Base-by-base conservation (phyloP, 2,329 filamentous ascomycete species). In the Dactylellina sp. region DNA sequence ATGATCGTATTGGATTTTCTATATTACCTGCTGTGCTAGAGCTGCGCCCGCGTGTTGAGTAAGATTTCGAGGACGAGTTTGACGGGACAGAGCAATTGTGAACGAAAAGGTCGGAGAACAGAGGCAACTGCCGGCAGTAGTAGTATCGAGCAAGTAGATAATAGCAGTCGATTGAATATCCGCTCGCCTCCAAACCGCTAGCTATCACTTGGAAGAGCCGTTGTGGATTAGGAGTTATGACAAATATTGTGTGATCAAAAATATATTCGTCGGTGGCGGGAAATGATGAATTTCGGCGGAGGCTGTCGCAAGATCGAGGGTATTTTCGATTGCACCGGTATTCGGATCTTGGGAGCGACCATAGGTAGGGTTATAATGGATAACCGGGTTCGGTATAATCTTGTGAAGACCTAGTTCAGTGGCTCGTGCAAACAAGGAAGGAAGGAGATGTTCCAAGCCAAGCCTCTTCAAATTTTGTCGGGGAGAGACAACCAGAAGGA, bases 171-270 rank as follows among this genome's bases (percentile, higher is more conserved):
- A 40, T 40, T 40, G 37, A 40, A 40, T 4, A 40, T 40, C 37
- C 14, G 11, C 32, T 35, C 12, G 6, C 12, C 32, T 35, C 6
- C 6, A 35, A 35, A 35, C 12, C 12, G 6, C 32, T 6, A 14
- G 37, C 4, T 5, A 14, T 40, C 37, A 50, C 22, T 62, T 35
- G 59, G 47, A 35, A n/a, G 46, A 22, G 22, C 56, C 42, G 57
- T 50, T 35, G 20, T n/a, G 32, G 35, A 24, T 63, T 53, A 53
- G 46, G 53, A 2, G 37, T 55, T 12, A 40, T 64, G 46, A 64
- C 42, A 46, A 64, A 64, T 46, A 47, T 53, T 24, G 39, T 46
- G 42, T 12, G 16, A 16, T 3, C 6, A 22, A 22, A 2, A 22
- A 46, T 46, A 2, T 4, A 7, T 7, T 20, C n/a, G 20, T 9